Evolutionary conservation across 345 rosid species (phyloP).

Genomic region (Ceriops zippeliana): DNA sequence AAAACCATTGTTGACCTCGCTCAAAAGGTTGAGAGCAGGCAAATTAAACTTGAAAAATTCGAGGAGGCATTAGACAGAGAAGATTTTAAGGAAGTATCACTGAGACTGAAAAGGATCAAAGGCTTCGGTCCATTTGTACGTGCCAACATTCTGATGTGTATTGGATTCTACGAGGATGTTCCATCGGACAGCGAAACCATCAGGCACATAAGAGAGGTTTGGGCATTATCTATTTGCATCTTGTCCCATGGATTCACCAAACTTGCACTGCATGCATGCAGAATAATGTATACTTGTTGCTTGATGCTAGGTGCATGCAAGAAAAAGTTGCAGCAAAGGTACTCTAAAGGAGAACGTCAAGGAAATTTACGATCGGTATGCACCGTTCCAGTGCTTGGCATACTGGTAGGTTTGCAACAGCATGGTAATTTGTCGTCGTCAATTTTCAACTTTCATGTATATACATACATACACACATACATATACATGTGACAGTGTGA

Average conservation of each 20-base stretch:
- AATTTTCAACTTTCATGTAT: too few species aligned
- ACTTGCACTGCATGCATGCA: too few species aligned
- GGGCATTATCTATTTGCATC: not conserved
- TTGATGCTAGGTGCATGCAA: conserved; percentile 22
- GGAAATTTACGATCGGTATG: conserved; percentile 28
- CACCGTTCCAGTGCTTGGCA: conserved; percentile 28
- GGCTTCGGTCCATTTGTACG: conserved; percentile 43
- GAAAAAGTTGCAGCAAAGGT: conserved; percentile 5
- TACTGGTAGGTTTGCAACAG: conserved; percentile 22
- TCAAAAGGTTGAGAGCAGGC: conserved; percentile 20
- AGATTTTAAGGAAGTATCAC: not conserved
- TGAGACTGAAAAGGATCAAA: conserved; percentile 12
- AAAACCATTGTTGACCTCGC: conserved; percentile 26
- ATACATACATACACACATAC: too few species aligned
- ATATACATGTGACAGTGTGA: too few species aligned
- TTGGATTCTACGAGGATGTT: conserved; percentile 41
- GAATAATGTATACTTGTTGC: too few species aligned
- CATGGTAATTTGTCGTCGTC: too few species aligned
- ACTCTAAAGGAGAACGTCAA: conserved; percentile 15
- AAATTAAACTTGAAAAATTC: conserved; percentile 19
- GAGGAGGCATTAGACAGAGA: conserved; percentile 11
- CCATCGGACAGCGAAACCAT: conserved; percentile 49
- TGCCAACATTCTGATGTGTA: conserved; percentile 45
- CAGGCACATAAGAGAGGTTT: conserved; percentile 40
- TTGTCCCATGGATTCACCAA: too few species aligned